These are phyloP conservation scores for Talaromyces islandicus DNA, from an alignment of 2,329 filamentous ascomycete species.

Conservation along the genomic window DNA sequence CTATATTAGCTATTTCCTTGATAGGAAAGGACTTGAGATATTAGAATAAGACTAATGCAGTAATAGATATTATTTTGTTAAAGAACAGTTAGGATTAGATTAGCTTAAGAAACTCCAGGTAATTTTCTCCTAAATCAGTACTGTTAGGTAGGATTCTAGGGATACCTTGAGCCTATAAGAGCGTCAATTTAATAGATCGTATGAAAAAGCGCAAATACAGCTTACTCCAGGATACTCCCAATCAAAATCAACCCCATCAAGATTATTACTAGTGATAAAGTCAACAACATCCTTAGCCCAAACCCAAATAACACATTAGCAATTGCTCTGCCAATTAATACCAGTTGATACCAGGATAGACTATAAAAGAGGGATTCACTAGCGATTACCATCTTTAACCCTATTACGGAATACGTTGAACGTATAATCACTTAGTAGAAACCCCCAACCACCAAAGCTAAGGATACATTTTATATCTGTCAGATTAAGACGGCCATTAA, in stretches of 20 bases:
- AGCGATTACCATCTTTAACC: background rate
- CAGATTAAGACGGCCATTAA: background rate
- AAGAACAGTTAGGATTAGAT: constrained; percentile 16
- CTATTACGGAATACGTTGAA: background rate
- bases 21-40: constrained; percentile 29
- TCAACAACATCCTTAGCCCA: background rate
- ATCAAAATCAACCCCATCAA: constrained; percentile 26
- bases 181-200: background rate
- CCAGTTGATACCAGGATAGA: background rate
- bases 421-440: background rate
- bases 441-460: background rate
- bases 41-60: constrained; percentile 22
- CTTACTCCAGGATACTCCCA: constrained; percentile 32
- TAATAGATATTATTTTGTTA: constrained; percentile 16
- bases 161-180: constrained; percentile 24
- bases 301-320: background rate
- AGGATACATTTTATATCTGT: background rate
- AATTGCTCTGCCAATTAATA: background rate
- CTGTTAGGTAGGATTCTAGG: constrained; percentile 27
- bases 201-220: background rate
- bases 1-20: constrained; percentile 16
- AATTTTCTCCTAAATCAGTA: constrained; percentile 27
- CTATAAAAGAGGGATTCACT: background rate
- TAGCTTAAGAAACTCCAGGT: constrained; percentile 25
- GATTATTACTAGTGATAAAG: background rate